These are phyloP conservation scores for Verticillium nonalfalfae DNA, from an alignment of 2,329 filamentous ascomycete genomes.

Conservation along the genomic window DNA sequence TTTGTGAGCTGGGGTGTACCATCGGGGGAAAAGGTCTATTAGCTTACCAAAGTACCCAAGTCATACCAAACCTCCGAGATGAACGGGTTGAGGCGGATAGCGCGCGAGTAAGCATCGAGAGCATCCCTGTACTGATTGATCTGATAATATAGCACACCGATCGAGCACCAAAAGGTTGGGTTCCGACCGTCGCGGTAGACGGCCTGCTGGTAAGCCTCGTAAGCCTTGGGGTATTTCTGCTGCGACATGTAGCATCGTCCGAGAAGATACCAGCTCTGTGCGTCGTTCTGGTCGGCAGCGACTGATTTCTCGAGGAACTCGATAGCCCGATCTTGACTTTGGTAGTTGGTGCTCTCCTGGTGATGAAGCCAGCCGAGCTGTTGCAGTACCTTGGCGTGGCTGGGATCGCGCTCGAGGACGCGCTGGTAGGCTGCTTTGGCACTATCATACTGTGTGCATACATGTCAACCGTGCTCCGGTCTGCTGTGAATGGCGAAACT, in stretches of 20 bases:
- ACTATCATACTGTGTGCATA: conserved; percentile 68
- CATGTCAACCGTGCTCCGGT: conserved; percentile 22
- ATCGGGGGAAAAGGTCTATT: not conserved
- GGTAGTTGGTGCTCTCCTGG: conserved; percentile 86
- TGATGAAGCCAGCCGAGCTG: conserved; percentile 98
- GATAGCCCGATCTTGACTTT: conserved; percentile 91
- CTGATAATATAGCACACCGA: conserved; percentile 97
- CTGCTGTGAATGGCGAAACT: conserved; percentile 29
- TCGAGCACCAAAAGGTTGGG: conserved; percentile 99
- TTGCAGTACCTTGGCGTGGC: conserved; percentile 95
- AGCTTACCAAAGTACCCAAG: conserved; percentile 81
- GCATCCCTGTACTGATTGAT: conserved; percentile 99
- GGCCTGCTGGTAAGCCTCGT: conserved; percentile 97
- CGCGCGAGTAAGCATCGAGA: conserved; percentile 92
- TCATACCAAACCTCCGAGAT: conserved; percentile 99
- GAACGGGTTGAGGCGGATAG: conserved; percentile 93
- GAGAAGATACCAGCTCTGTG: conserved; percentile 97
- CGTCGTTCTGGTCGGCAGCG: conserved; percentile 83
- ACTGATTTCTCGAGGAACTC: conserved; percentile 98
- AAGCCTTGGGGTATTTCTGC: conserved; percentile 97
- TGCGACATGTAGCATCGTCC: conserved; percentile 99
- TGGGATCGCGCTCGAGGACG: conserved; percentile 89
- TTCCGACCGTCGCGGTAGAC: conserved; percentile 97
- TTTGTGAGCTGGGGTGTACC: conserved; percentile 19
- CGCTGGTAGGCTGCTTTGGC: conserved; percentile 90